Evolutionary conservation across 2,329 filamentous ascomycete genomes (phyloP).

Genomic region (Coleophoma crateriformis): DNA sequence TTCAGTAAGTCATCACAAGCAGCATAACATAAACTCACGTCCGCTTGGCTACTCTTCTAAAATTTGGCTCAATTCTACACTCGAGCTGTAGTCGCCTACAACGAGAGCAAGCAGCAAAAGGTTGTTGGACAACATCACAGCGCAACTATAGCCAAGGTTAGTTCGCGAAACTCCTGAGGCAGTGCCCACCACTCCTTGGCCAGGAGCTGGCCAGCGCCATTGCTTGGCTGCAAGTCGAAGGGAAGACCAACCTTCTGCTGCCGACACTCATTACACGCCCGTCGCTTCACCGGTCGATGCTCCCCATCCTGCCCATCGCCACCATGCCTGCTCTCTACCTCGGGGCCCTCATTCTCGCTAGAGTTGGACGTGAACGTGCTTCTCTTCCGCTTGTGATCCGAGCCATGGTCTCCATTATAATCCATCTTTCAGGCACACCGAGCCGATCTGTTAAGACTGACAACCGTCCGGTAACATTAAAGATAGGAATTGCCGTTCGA

Average conservation of each 20-base stretch:
- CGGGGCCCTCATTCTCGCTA: background rate
- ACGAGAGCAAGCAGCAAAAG: slow-evolving; percentile 54
- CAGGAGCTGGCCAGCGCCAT: too few relatives aligned
- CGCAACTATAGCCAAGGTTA: slow-evolving; percentile 41
- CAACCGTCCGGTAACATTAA: background rate
- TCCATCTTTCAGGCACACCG: background rate
- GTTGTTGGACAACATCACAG: slow-evolving; percentile 62
- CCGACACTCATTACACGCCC: slow-evolving; percentile 64
- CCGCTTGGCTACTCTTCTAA: slow-evolving; percentile 62
- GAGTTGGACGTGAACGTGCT: background rate
- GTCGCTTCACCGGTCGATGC: slow-evolving; percentile 14
- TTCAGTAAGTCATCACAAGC: background rate
- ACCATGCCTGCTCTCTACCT: slow-evolving; percentile 1
- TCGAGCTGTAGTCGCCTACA: slow-evolving; percentile 57
- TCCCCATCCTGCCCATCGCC: background rate
- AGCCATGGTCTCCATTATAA: background rate
- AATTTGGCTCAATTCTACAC: slow-evolving; percentile 64
- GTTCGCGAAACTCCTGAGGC: background rate
- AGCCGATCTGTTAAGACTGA: background rate
- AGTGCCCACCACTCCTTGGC: background rate
- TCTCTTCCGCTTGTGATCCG: background rate
- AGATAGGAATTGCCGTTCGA: background rate
- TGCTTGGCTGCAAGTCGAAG: background rate
- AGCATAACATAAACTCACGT: slow-evolving; percentile 2
- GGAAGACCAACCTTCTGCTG: slow-evolving; percentile 55